Conservation (phyloP, 768 basidiomycete species). For the Chalciporus sphaerocephalus region DNA sequence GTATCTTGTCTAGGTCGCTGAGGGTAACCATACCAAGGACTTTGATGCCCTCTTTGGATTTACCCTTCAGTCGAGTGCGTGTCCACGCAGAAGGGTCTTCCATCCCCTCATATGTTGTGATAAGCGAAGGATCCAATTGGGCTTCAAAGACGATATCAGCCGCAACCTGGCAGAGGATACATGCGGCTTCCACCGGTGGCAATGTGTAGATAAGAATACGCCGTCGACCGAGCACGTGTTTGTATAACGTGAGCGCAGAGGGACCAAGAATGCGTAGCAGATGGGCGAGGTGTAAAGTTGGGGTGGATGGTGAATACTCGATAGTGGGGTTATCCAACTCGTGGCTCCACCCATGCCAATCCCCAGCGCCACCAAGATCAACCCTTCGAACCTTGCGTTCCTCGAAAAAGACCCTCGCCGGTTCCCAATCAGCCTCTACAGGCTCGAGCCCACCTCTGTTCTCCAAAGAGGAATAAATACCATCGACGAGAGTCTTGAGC, state of each 20-base stretch:
- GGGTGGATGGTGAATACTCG: constrained; percentile 35
- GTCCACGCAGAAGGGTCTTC: constrained; percentile 30
- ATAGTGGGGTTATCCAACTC: constrained; percentile 48
- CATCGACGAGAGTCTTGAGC: constrained; percentile 55
- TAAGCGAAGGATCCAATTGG: constrained; percentile 26
- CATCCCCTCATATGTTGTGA: constrained; percentile 18
- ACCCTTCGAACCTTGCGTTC: constrained; percentile 48
- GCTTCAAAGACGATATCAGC: constrained; percentile 64
- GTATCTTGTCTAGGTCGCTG: constrained; percentile 61
- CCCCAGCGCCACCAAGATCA: constrained; percentile 52
- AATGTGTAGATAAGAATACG: constrained; percentile 77
- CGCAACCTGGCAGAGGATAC: constrained; percentile 56
- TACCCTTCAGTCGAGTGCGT: constrained; percentile 33
- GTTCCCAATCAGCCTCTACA: constrained; percentile 57
- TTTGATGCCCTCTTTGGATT: constrained; percentile 49
- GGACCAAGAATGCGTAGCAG: constrained; percentile 75
- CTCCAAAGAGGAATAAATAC: constrained; percentile 51
- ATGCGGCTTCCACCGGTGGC: constrained; percentile 77
- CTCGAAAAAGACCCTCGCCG: constrained; percentile 60
- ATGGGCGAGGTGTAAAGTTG: constrained; percentile 70
- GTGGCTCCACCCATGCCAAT: constrained; percentile 65
- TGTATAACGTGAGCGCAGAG: constrained; percentile 73
- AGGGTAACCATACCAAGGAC: constrained; percentile 81
- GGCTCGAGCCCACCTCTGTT: constrained; percentile 45
- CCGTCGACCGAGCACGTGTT: constrained; percentile 68